Conservation (phyloP, 352 stramenopile species). For the Phytophthora sp. region DNA sequence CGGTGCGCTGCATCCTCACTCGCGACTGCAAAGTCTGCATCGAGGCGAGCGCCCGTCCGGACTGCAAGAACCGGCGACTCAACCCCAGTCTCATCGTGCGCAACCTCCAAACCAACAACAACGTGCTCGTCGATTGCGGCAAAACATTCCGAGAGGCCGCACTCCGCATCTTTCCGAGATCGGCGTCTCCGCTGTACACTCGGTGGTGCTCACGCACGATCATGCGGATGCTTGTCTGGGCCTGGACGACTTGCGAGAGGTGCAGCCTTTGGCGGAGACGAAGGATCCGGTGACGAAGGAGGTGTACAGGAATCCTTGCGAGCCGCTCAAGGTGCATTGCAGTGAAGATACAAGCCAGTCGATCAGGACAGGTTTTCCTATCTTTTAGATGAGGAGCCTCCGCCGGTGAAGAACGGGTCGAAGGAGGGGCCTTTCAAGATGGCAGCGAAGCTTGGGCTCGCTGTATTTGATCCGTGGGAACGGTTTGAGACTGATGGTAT, state of each 20-base stretch:
- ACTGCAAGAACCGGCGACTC: conserved; percentile 66
- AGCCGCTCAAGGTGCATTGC: background rate
- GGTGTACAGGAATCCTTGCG: background rate
- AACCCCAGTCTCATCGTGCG: conserved; percentile 77
- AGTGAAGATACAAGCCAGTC: background rate
- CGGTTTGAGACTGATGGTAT: background rate
- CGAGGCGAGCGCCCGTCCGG: too few species aligned
- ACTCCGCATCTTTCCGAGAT: conserved; percentile 56
- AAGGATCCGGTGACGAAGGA: background rate
- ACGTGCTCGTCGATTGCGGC: background rate
- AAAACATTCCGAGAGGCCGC: conserved; percentile 62
- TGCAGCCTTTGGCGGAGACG: background rate
- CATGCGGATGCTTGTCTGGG: conserved; percentile 65
- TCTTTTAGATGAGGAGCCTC: background rate
- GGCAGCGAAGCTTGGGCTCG: background rate
- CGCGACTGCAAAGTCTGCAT: background rate
- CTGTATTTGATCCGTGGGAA: background rate
- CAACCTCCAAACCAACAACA: conserved; percentile 13
- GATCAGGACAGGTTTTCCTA: background rate
- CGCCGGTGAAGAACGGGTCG: background rate
- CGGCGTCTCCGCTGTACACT: conserved; percentile 49
- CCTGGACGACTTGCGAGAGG: background rate
- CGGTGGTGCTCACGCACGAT: conserved; percentile 77
- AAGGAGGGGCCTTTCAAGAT: background rate
- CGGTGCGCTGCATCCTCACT: background rate